phyloP scores from a whole-genome alignment of 352 stramenopile genomes.

The Phytophthora macrochlamydospora region DNA sequence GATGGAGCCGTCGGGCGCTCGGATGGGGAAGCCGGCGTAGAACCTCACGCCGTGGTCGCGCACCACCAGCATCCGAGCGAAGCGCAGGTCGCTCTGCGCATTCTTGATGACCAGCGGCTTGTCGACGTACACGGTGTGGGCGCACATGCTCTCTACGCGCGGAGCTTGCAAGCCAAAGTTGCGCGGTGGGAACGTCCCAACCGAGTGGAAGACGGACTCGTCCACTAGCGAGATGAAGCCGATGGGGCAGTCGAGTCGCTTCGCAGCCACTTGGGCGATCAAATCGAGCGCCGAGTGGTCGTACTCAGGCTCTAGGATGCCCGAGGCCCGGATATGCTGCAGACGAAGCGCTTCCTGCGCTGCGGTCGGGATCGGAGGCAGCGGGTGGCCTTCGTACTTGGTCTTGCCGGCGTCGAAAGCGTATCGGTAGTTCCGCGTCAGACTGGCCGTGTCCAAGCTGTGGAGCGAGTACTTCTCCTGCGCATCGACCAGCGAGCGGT shows the following conservation, averaged over 20 bases:
- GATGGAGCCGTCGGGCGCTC: constrained; percentile 42
- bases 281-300: constrained; percentile 51
- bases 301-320: constrained; percentile 41
- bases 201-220: constrained; percentile 38
- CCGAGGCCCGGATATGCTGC: constrained; percentile 39
- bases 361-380: constrained; percentile 36
- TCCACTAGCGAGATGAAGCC: constrained; percentile 60
- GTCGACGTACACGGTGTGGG: constrained; percentile 59
- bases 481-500: constrained; percentile 28
- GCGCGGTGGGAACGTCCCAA: constrained; percentile 36
- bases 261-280: constrained; percentile 47
- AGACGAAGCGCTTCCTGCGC: constrained; percentile 40
- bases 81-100: constrained; percentile 54
- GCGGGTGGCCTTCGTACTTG: constrained; percentile 34
- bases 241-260: constrained; percentile 48
- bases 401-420: constrained; percentile 43
- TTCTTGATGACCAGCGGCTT: constrained; percentile 60
- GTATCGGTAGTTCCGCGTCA: constrained; percentile 46
- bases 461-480: constrained; percentile 30
- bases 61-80: constrained; percentile 50
- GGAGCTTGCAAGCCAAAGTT: constrained; percentile 22
- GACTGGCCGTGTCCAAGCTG: constrained; percentile 22
- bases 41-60: constrained; percentile 48
- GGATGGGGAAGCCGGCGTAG: constrained; percentile 61
- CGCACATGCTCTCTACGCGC: constrained; percentile 53